These are phyloP conservation scores for Evernia prunastri DNA, from an alignment of 495 filamentous ascomycete species.

Conservation along the genomic window DNA sequence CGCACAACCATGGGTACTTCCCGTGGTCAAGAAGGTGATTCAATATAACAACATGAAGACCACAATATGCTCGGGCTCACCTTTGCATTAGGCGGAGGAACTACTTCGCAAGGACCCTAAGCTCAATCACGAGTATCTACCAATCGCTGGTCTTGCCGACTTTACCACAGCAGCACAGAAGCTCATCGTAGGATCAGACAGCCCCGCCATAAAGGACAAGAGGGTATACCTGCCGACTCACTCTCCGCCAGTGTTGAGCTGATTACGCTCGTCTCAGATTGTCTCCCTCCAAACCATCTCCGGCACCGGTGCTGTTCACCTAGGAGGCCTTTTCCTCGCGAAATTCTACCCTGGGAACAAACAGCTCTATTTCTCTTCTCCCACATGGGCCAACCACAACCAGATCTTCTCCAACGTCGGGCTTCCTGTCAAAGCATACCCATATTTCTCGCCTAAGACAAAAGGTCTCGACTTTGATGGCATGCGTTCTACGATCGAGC, in stretches of 20 bases:
- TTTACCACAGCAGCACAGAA: slow-evolving; percentile 87
- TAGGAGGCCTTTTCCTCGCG: slow-evolving; percentile 51
- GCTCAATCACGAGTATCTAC: slow-evolving; percentile 96
- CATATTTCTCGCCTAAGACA: slow-evolving; percentile 83
- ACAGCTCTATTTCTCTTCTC: slow-evolving; percentile 82
- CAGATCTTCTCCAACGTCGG: slow-evolving; percentile 95
- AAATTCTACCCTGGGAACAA: slow-evolving; percentile 47
- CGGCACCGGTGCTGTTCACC: slow-evolving; percentile 53
- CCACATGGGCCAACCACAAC: slow-evolving; percentile 98
- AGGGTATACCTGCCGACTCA: slow-evolving; percentile 44
- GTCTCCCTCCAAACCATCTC: slow-evolving; percentile 53
- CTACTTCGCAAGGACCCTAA: slow-evolving; percentile 78
- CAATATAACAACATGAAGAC: background rate
- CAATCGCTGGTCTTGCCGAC: slow-evolving; percentile 78
- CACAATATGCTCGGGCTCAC: background rate
- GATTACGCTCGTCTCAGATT: slow-evolving; percentile 31
- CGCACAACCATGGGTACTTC: slow-evolving; percentile 96
- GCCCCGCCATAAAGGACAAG: slow-evolving; percentile 76
- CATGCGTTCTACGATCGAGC: slow-evolving; percentile 61
- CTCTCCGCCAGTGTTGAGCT: background rate
- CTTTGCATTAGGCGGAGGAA: slow-evolving; percentile 66
- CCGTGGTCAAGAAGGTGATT: slow-evolving; percentile 90
- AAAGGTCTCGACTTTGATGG: slow-evolving; percentile 88
- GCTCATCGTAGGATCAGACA: slow-evolving; percentile 74
- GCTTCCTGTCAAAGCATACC: slow-evolving; percentile 73